Evolutionary conservation across 441 rosid species (phyloP), one percentile per base, ranked within the genome.

Genomic region (Gossypium davidsonii): DNA sequence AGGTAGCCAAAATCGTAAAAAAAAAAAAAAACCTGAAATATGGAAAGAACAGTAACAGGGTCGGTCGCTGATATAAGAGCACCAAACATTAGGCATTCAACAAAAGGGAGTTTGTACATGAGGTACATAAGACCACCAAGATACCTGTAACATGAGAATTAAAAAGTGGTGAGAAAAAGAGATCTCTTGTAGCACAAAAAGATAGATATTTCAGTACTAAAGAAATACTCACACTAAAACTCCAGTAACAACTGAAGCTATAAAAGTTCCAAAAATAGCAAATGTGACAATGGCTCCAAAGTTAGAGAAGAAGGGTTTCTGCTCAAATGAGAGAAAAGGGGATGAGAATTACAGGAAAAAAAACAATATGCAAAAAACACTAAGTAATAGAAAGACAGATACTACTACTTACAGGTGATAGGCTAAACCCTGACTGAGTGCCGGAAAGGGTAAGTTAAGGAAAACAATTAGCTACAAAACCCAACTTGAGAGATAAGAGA

Each of bases 1-100:
- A 37, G 14, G 63, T 11, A 44, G 28, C 67, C 9, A 77, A 64
- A 37, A 67, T 49, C 14, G 56, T 49, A 59, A 34, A 21, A 37
- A 62, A n/a, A n/a, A 79, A 67, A 34, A 25, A 56, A 58, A 95
- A 21, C 99, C 99, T 95, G 99, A 78, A 95, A 95, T 83, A 93
- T 93, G 70, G 99, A 92, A 74, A 94, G 81, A 64, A 92, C 99
- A 3, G 99, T 95, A 74, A 95, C 99, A 80, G 99, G 99, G 82
- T 95, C 99, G 0, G 99, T 95, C 67, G 99, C 99, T 14, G 99
- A 95, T 83, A 95, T 95, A 59, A 95, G 93, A 73, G 98, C 93
- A 75, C 99, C 99, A 77, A 92, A 95, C 97, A 91, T 92, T 67
- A 95, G 87, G 73, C 99, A 95, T 81, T 95, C 99, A 64, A 91